Evolutionary conservation across 352 stramenopile species (phyloP), one percentile per base, ranked within the genome.

Genomic region (Phytophthora tentaculata): DNA sequence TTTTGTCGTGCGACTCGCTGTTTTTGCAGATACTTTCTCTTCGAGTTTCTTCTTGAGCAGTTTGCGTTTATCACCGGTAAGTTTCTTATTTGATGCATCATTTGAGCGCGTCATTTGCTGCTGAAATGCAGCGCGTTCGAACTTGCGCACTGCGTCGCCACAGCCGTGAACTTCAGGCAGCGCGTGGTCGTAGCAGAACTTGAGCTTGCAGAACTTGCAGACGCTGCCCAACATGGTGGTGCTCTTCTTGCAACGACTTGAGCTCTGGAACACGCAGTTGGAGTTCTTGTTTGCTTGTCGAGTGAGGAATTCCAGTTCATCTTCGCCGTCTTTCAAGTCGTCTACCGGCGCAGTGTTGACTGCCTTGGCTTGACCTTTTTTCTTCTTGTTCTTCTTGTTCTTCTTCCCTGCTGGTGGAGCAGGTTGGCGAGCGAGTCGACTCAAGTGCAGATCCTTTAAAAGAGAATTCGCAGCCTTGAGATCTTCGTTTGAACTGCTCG

Each of bases 141-240:
- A 87, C 28, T 77, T 63, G 5, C 87, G 80, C 22, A 90, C 83
- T 8, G 83, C 87, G 39, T 86, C 69, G 8, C 82, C 83, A 52
- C 89, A 97, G 43, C 89, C 89, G 63, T 97, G 89, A 0, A 89
- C 71, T 59, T 97, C 88, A 1, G 88, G 81, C 43, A 85, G 65
- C 2, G 76, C 80, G 64, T 97, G 89, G 49, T 83, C 71, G 55
- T 87, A 94, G 74, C 89, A 96, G 53, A 94, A 95, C 64, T 91
- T 91, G 55, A 95, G 77, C 23, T 94, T 92, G 80, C 89, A 96
- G 56, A 88, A 94, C 44, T 79, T 80, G 61, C 88, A 97, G 29
- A 93, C 71, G n/a, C 71, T 84, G 17, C 88, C 85, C 43, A 91
- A 64, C 71, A 87, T 80, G 3, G 61, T 64, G 2, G 73, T 81